These are phyloP conservation scores for sweet orange (Citrus sinensis) DNA, from an alignment of 345 rosid species.

Conservation along the genomic window DNA sequence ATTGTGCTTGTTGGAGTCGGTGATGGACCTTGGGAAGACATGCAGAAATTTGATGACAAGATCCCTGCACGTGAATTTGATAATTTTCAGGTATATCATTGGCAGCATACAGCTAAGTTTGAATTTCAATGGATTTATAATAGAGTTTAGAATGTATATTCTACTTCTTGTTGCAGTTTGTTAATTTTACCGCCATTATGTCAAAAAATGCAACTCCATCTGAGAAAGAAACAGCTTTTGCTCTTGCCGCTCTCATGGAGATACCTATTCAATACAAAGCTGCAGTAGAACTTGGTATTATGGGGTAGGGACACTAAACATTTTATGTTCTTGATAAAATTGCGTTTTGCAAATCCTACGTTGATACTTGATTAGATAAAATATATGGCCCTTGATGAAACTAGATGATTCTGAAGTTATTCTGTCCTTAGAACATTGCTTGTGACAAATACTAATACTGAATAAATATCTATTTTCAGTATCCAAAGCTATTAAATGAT, in stretches of 20 bases:
- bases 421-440: neutral
- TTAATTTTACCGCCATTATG: conserved; percentile 81
- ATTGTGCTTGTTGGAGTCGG: conserved; percentile 77
- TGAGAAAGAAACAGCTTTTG: conserved; percentile 79
- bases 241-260: conserved; percentile 93
- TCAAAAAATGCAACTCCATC: conserved; percentile 31
- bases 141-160: neutral
- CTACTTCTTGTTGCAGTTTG: conserved; percentile 48
- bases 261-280: conserved; percentile 82
- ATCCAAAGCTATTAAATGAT: neutral
- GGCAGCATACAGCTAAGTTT: neutral
- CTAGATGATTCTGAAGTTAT: neutral
- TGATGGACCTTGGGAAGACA: conserved; percentile 85
- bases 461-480: neutral
- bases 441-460: no score
- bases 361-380: neutral
- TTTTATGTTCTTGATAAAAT: neutral
- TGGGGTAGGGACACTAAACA: conserved; percentile 49
- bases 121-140: neutral
- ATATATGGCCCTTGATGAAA: neutral
- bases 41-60: conserved; percentile 71
- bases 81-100: conserved; percentile 58
- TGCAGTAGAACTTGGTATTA: conserved; percentile 45
- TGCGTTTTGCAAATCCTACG: neutral
- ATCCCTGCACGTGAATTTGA: conserved; percentile 68